phyloP scores from a whole-genome alignment of 352 stramenopile species.

The Halophytophthora polymorphica region DNA sequence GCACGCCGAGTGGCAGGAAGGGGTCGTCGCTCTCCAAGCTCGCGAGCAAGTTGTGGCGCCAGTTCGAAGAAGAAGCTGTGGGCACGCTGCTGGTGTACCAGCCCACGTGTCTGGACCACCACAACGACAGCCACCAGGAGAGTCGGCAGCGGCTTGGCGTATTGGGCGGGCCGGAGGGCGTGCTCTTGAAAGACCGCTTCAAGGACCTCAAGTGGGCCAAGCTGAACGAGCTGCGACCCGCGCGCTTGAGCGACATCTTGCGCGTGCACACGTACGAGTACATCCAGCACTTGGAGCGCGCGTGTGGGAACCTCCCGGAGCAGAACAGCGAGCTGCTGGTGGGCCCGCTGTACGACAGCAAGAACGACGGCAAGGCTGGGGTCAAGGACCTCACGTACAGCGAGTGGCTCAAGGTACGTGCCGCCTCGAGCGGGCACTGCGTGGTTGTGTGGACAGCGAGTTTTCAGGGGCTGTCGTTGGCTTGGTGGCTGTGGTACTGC shows the following conservation, averaged over 20 bases:
- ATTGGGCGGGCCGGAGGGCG: slow-evolving; percentile 56
- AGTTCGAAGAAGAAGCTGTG: slow-evolving; percentile 22
- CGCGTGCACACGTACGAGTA: slow-evolving; percentile 67
- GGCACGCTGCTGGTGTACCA: slow-evolving; percentile 67
- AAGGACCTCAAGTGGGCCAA: slow-evolving; percentile 60
- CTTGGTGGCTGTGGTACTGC: not conserved
- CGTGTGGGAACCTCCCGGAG: slow-evolving; percentile 38
- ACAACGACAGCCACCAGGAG: slow-evolving; percentile 75
- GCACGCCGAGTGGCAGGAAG: slow-evolving; percentile 17
- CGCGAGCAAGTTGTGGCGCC: slow-evolving; percentile 20
- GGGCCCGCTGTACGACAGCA: slow-evolving; percentile 31
- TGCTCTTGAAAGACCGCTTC: slow-evolving; percentile 63
- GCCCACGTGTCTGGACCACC: slow-evolving; percentile 65
- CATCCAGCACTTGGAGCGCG: slow-evolving; percentile 50
- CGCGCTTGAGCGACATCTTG: slow-evolving; percentile 51
- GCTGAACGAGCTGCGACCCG: slow-evolving; percentile 46
- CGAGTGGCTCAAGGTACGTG: slow-evolving; percentile 44
- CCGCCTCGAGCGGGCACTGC: not conserved
- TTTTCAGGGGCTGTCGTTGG: too few relatives aligned
- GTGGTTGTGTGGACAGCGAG: too few relatives aligned
- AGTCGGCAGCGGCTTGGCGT: slow-evolving; percentile 53
- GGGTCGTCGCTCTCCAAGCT: slow-evolving; percentile 22
- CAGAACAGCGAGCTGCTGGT: slow-evolving; percentile 47
- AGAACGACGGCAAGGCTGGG: slow-evolving; percentile 3
- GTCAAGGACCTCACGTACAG: slow-evolving; percentile 32